Percentiles rank a stretch among this genome's conserved stretches.
Conservation (phyloP, 2,329 filamentous ascomycete species). For the Dactylonectria macrodidyma region DNA sequence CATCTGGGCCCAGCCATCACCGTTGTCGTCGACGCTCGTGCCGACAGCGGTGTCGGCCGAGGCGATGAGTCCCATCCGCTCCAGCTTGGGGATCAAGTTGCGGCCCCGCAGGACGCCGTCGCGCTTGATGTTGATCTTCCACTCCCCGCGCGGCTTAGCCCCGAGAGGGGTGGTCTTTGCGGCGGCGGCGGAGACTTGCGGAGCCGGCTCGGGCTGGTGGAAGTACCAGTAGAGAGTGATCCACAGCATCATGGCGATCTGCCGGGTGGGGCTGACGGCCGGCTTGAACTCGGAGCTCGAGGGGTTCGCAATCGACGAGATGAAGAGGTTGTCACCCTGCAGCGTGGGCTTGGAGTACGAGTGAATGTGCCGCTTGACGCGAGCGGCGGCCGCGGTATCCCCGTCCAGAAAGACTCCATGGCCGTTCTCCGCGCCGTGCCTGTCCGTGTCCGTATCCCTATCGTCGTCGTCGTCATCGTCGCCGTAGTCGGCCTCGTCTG, state of each 20-base stretch:
- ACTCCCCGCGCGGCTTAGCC: conserved; percentile 86
- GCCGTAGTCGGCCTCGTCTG: conserved; percentile 42
- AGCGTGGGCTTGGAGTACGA: conserved; percentile 81
- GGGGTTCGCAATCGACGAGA: conserved; percentile 91
- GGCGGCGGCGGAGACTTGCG: conserved; percentile 72
- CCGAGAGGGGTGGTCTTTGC: conserved; percentile 76
- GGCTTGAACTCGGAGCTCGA: conserved; percentile 85
- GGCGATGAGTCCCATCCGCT: conserved; percentile 90
- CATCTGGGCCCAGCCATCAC: conserved; percentile 82
- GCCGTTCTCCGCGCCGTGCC: conserved; percentile 33
- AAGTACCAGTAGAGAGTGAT: conserved; percentile 98
- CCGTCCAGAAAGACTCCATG: conserved; percentile 40
- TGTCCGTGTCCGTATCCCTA: conserved; percentile 29
- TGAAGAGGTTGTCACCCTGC: conserved; percentile 86
- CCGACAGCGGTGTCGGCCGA: conserved; percentile 84
- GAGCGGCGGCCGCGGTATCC: not conserved
- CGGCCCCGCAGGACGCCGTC: conserved; percentile 91
- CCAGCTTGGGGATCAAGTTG: conserved; percentile 89
- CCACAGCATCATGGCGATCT: conserved; percentile 98
- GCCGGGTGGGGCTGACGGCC: conserved; percentile 83
- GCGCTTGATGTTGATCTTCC: conserved; percentile 86
- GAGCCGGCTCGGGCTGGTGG: conserved; percentile 83
- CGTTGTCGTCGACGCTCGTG: conserved; percentile 70
- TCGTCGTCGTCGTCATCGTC: conserved; percentile 52
- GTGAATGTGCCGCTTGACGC: conserved; percentile 43